Evolutionary conservation across 73 alveolate genomes (phyloP).

Genomic region (Paramecium bursaria): DNA sequence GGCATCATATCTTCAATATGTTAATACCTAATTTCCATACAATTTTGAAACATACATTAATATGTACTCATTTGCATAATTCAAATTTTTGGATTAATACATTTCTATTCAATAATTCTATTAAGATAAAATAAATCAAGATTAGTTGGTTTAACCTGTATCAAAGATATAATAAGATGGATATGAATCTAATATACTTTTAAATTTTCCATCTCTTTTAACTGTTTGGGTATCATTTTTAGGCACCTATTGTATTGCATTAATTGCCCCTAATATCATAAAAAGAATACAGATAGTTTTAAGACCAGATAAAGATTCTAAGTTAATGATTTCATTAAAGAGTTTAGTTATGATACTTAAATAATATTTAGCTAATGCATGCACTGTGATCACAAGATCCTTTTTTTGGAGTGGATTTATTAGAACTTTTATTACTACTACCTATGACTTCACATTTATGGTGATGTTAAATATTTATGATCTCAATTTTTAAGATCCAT

Average conservation of each 20-base stretch:
- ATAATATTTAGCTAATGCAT: no score
- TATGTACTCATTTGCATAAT: neutral
- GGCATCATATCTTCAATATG: constrained; percentile 1
- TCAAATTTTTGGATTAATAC: neutral
- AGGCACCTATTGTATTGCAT: neutral
- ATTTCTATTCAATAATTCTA: no score
- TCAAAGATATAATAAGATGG: neutral
- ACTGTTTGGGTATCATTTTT: neutral
- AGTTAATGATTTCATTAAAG: no score
- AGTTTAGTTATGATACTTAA: no score
- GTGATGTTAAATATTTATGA: neutral
- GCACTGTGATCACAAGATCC: no score
- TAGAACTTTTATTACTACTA: constrained; percentile 15
- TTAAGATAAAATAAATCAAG: neutral
- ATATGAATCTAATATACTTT: neutral
- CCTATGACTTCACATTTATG: constrained; percentile 1
- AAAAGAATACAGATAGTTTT: no score
- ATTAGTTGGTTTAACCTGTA: neutral
- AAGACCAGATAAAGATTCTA: no score
- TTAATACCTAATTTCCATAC: constrained; percentile 13
- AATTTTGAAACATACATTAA: neutral
- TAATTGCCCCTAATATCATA: neutral
- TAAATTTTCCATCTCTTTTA: neutral
- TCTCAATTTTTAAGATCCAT: neutral
- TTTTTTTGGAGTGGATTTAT: constrained; percentile 15